Evolutionary conservation across 2,329 filamentous ascomycete species (phyloP), one percentile per base, ranked within the genome.

Genomic region (Xylariaceae sp.): DNA sequence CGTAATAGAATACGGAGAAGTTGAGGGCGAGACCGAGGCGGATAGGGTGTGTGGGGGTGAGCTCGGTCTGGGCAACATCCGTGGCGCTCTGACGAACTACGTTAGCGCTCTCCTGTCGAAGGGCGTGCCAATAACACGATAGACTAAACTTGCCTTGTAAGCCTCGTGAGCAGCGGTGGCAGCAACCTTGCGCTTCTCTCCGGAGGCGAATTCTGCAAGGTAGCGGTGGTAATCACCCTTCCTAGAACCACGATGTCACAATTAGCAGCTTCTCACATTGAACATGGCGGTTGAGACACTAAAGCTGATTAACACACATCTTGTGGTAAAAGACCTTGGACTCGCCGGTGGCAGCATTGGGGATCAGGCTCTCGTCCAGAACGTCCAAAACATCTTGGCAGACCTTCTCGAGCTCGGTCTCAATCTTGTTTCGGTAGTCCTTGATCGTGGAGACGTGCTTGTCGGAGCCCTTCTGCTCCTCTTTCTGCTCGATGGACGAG

Each of bases 291-390:
- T 27, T 27, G 22, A 27, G 22, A 30, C 6, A 9, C 14, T 31
- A 5, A 33, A 43, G 49, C 49, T 53, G 59, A 52, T 59, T 27
- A 27, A 81, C 89, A 65, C 78, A 96, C 92, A 97, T 97, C 86
- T 97, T 97, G 87, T 96, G 91, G 81, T 97, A 97, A 77, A 97
- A 97, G 71, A 97, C 92, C 86, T 96, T 97, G 73, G 90, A 96
- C 82, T 97, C 92, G 78, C 92, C 92, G 62, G 89, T 87, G 76
- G 94, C 87, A 70, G 92, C 92, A 76, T 94, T 92, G 74, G 91
- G 91, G 70, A 97, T 97, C 68, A 97, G 81, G 70, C 85, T 86
- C 68, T 96, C 81, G 72, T 96, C 91, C 61, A 97, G 82, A 64
- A 97, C 92, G 66, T 96, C 87, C 63, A 97, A 87, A 63, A 96